Evolutionary conservation across 495 filamentous ascomycete species (phyloP).

Genomic region (Penicillium crystallinum): DNA sequence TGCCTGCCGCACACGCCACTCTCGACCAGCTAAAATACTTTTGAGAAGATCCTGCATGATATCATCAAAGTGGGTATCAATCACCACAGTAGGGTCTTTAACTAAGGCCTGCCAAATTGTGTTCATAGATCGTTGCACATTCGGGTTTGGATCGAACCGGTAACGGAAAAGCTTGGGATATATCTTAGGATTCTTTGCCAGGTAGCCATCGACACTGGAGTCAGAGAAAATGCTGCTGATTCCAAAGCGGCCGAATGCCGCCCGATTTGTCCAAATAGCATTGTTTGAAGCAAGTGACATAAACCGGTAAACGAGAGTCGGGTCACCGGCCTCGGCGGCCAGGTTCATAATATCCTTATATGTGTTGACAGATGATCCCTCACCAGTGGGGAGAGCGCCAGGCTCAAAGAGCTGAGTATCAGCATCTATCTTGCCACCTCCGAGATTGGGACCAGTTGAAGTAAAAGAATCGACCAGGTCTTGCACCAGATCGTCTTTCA

Average conservation of each 20-base stretch:
- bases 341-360: constrained; percentile 95
- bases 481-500: constrained; percentile 77
- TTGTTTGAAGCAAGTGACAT: constrained; percentile 95
- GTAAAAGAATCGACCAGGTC: constrained; percentile 88
- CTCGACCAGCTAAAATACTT: constrained; percentile 71
- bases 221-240: constrained; percentile 87
- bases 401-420: constrained; percentile 92
- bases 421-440: constrained; percentile 67
- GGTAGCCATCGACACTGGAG: constrained; percentile 66
- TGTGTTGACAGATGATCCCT: constrained; percentile 81
- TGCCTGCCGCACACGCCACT: constrained; percentile 89
- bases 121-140: constrained; percentile 91
- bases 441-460: constrained; percentile 60
- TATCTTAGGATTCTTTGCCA: constrained; percentile 77
- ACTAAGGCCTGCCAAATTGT: constrained; percentile 94
- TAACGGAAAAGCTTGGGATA: constrained; percentile 94
- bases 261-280: constrained; percentile 90
- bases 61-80: constrained; percentile 71
- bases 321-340: constrained; percentile 89
- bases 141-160: constrained; percentile 87
- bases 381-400: constrained; percentile 86
- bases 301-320: constrained; percentile 90
- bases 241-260: constrained; percentile 90
- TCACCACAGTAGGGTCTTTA: constrained; percentile 67
- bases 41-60: constrained; percentile 84